Conservation (phyloP, 768 basidiomycete species). For the Cantharellus anzutake region DNA sequence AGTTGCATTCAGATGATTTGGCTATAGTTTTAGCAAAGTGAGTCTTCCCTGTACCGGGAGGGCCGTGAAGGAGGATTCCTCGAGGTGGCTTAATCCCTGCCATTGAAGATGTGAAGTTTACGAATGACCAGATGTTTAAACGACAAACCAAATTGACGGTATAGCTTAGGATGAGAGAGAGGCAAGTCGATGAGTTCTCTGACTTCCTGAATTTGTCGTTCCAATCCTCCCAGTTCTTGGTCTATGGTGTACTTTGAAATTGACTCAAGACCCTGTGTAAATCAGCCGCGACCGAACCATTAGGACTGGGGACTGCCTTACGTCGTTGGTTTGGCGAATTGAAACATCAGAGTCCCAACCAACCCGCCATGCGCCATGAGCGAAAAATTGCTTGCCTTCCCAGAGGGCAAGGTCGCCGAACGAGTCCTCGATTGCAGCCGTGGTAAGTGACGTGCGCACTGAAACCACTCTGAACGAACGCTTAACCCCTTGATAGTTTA, state of each 20-base stretch:
- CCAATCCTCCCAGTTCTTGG: slow-evolving; percentile 51
- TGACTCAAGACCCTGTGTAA: slow-evolving; percentile 12
- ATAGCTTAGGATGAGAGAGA: slow-evolving; percentile 62
- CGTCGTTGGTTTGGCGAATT: too few relatives aligned
- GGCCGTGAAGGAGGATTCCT: slow-evolving; percentile 86
- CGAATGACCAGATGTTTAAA: slow-evolving; percentile 8
- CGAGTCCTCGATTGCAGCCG: too few relatives aligned
- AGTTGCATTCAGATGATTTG: slow-evolving; percentile 62
- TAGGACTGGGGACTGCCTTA: too few relatives aligned
- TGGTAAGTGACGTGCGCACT: too few relatives aligned
- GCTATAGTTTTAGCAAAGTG: slow-evolving; percentile 91
- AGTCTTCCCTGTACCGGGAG: slow-evolving; percentile 95
- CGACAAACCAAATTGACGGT: slow-evolving; percentile 43
- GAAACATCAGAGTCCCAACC: slow-evolving; percentile 40
- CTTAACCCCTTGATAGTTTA: too few relatives aligned
- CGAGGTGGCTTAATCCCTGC: slow-evolving; percentile 86
- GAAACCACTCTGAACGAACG: too few relatives aligned
- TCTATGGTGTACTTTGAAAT: slow-evolving; percentile 36
- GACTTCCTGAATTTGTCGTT: slow-evolving; percentile 73
- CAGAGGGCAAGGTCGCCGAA: too few relatives aligned
- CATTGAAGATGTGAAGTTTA: not conserved
- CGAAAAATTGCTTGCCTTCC: too few relatives aligned
- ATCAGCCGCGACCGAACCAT: too few relatives aligned
- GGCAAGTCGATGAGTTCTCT: slow-evolving; percentile 75
- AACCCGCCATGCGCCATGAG: slow-evolving; percentile 30